These are phyloP conservation scores for Colletotrichum melonis DNA, from an alignment of 2,329 filamentous ascomycete species.

Conservation along the genomic window DNA sequence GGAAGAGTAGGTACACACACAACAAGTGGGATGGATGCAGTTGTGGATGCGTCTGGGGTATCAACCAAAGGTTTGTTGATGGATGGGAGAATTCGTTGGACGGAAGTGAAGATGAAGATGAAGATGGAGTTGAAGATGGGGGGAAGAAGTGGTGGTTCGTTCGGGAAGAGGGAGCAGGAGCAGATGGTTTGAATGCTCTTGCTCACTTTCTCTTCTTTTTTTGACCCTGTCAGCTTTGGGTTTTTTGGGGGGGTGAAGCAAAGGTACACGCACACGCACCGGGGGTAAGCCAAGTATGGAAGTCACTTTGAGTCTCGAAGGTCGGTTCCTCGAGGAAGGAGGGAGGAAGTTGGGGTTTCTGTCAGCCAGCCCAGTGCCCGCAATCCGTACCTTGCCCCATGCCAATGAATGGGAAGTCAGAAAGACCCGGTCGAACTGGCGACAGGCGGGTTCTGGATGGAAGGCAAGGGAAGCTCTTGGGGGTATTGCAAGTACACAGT, in stretches of 20 bases:
- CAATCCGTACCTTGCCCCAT: not conserved
- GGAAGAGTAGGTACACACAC: not conserved
- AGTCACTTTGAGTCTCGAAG: not conserved
- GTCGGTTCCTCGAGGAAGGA: not conserved
- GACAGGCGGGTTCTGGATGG: not conserved
- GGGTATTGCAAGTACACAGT: not conserved
- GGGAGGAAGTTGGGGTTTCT: no score
- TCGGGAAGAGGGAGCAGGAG: slow-evolving; percentile 20
- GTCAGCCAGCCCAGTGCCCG: not conserved
- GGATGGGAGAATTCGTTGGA: slow-evolving; percentile 1
- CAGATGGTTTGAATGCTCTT: slow-evolving; percentile 9
- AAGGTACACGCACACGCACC: not conserved
- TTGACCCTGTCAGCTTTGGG: slow-evolving; percentile 8
- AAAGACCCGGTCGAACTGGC: no score
- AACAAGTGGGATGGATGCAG: not conserved
- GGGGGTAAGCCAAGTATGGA: not conserved
- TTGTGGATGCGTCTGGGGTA: slow-evolving; percentile 7
- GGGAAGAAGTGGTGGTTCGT: slow-evolving; percentile 1
- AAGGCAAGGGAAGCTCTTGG: slow-evolving; percentile 29
- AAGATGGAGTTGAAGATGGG: slow-evolving; percentile 2
- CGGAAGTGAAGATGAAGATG: not conserved
- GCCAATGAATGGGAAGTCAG: no score
- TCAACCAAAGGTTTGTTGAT: not conserved
- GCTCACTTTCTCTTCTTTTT: slow-evolving; percentile 3
- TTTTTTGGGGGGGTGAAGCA: slow-evolving; percentile 9